Base-by-base conservation (phyloP, 495 filamentous ascomycete species). In the Trichoderma gamsii region DNA sequence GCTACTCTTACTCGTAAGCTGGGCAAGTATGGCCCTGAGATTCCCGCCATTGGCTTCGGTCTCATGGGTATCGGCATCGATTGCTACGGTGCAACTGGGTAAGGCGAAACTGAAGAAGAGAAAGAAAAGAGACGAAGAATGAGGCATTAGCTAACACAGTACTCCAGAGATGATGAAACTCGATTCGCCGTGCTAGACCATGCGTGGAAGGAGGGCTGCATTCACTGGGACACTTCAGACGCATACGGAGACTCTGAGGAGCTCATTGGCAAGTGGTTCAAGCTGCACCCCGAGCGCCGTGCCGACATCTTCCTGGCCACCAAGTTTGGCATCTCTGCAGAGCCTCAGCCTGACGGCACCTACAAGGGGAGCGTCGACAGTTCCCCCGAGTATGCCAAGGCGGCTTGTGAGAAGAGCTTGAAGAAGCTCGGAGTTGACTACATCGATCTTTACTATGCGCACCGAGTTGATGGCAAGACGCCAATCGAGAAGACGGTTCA, bases 401-500 rank as follows among this genome's bases (percentile, higher is more conserved):
- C 75, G 32, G 79, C 82, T n/a, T 82, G 82, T 69, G 82, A 83
- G 66, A 79, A 76, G 69, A 85, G 83, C 15, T 73, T 90, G 51
- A 73, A 78, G 63, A 72, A 83, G 0, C 79, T 91, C 3, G 82
- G 81, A 0, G 71, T 83, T 0, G 78, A 82, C 1, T 71, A 67
- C 8, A 80, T 92, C 44, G 88, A 92, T 68, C 73, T 92, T 12
- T 88, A 83, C 69, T 90, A 89, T 69, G 75, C 79, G 41, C 87
- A 90, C 70, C 82, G 83, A 0, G 76, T 84, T 18, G 83, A 86
- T 66, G 65, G 71, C 6, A 78, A 78, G 59, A 84, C 85, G 0
- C 89, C 88, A 0, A 81, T 91, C 32, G 89, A 92, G 76, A 85
- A 86, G 74, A 88, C 82, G 63, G 81, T 89, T 70, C 75, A 72